Conservation (phyloP, 148 eudicot genomes). For the Suaeda aralocaspica region DNA sequence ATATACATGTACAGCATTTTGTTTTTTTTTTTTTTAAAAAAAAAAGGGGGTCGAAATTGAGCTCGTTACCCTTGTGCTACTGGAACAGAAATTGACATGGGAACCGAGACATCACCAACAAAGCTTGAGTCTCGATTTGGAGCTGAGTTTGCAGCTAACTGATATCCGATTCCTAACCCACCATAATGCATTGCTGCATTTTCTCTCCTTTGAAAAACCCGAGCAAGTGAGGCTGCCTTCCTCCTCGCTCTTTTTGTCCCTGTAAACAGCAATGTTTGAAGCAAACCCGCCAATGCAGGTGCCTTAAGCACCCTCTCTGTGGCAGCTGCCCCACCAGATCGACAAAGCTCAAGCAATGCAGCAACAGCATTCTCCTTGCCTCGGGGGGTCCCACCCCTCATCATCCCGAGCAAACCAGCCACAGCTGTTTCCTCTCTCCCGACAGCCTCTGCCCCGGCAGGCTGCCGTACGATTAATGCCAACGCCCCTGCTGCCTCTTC, state of each 20-base stretch:
- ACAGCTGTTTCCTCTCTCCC: slow-evolving; percentile 62
- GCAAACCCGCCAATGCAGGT: slow-evolving; percentile 57
- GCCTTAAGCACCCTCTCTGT: slow-evolving; percentile 63
- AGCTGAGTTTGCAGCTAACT: slow-evolving; percentile 39
- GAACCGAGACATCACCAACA: slow-evolving; percentile 43
- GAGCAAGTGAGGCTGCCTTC: slow-evolving; percentile 88
- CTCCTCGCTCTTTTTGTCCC: slow-evolving; percentile 93
- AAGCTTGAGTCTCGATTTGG: slow-evolving; percentile 44
- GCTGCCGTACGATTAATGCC: slow-evolving; percentile 70
- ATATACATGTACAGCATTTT: slow-evolving; percentile 20
- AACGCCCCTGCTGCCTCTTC: slow-evolving; percentile 88
- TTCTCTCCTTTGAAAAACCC: slow-evolving; percentile 75
- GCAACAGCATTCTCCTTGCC: slow-evolving; percentile 94
- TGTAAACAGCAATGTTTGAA: slow-evolving; percentile 63
- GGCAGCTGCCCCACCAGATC: slow-evolving; percentile 61
- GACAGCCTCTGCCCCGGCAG: slow-evolving; percentile 67
- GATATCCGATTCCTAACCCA: slow-evolving; percentile 53
- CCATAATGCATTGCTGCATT: slow-evolving; percentile 44
- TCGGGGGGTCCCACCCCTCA: slow-evolving; percentile 72
- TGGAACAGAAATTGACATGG: slow-evolving; percentile 51
- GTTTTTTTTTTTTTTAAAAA: no score
- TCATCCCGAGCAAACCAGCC: slow-evolving; percentile 56
- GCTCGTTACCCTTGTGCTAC: slow-evolving; percentile 46
- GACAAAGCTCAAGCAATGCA: slow-evolving; percentile 72
- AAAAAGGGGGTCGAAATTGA: not conserved